Base-by-base conservation (phyloP, 345 rosid genomes). In the Pistacia vera region DNA sequence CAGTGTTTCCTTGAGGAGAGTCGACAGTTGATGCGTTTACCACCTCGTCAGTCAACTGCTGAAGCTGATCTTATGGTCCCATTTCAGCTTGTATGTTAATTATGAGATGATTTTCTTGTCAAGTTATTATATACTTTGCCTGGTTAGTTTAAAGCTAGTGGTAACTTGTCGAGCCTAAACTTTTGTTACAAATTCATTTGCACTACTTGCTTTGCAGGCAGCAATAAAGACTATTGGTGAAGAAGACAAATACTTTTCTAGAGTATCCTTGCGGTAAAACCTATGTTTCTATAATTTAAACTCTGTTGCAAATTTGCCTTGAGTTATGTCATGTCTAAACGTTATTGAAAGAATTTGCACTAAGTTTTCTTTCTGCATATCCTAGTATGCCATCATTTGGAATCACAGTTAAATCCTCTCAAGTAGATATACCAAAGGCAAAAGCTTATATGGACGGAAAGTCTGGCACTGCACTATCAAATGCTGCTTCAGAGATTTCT, bases 1-100 rank as follows among this genome's bases (percentile, higher is more conserved):
- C 85, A 95, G 99, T 93, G 97, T 80, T 95, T 95, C 83, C 92
- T 95, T 67, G 98, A 95, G 92, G 99, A 93, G 84, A 90, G 99
- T 83, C 91, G 95, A 48, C 93, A 84, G 75, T 81, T 95, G 83
- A 95, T 95, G 99, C 93, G 97, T 74, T 84, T 95, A 76, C 98
- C 99, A 25, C 99, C 98, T 73, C 98, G 93, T 70, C 99, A 92
- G 79, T 89, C 97, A 71, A 90, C 97, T 80, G 99, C 97, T 60
- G 98, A 90, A 86, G 93, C 98, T 88, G 99, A 95, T 88, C 97
- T 95, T 67, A 88, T 90, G 96, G 88, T 95, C 80, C 97, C 99
- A 35, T 95, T 95, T 79, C 98, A 90, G 91, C 77, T 95, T 88
- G 99, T 93, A 88, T 85, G 92, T 86, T 68, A 70, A 41, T 55